Evolutionary conservation across 169 alveolate species (phyloP).

Genomic region (Neospora caninum): DNA sequence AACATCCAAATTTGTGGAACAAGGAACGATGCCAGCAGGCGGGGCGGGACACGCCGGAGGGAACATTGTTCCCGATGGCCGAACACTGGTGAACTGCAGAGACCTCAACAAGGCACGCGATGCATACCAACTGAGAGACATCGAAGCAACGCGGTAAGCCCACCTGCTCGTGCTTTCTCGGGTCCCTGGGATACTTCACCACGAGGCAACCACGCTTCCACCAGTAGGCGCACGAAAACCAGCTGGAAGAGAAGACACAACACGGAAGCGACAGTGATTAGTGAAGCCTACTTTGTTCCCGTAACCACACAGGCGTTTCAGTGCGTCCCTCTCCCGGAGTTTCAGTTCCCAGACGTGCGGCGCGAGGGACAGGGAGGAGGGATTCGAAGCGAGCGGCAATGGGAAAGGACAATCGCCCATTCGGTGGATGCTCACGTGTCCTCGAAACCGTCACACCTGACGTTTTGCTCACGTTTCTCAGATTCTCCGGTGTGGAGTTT

Average conservation of each 20-base stretch:
- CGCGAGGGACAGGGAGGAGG: too few relatives aligned
- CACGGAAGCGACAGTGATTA: not conserved
- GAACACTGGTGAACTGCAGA: slow-evolving; percentile 46
- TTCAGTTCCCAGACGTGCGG: too few relatives aligned
- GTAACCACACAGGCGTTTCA: not conserved
- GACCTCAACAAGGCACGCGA: slow-evolving; percentile 63
- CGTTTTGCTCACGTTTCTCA: too few relatives aligned
- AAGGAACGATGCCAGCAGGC: too few relatives aligned
- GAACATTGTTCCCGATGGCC: not conserved
- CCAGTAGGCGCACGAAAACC: not conserved
- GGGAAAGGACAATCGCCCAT: too few relatives aligned
- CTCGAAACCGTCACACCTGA: too few relatives aligned
- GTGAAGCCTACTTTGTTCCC: not conserved
- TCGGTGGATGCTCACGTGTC: too few relatives aligned
- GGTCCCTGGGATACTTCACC: not conserved
- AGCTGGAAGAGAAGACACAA: not conserved
- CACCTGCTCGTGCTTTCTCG: not conserved
- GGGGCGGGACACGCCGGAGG: not conserved
- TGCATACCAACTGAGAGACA: slow-evolving; percentile 51
- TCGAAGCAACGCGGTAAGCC: slow-evolving; percentile 64
- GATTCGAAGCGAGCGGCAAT: too few relatives aligned
- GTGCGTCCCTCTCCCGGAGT: too few relatives aligned
- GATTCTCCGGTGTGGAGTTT: too few relatives aligned
- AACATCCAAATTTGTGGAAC: too few relatives aligned
- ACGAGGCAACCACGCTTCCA: not conserved